A percentile compares a stretch with the other conserved stretches of the same genome.
Conservation (phyloP, 1,284 basidiomycete genomes). For the Puccinia novopanici region DNA sequence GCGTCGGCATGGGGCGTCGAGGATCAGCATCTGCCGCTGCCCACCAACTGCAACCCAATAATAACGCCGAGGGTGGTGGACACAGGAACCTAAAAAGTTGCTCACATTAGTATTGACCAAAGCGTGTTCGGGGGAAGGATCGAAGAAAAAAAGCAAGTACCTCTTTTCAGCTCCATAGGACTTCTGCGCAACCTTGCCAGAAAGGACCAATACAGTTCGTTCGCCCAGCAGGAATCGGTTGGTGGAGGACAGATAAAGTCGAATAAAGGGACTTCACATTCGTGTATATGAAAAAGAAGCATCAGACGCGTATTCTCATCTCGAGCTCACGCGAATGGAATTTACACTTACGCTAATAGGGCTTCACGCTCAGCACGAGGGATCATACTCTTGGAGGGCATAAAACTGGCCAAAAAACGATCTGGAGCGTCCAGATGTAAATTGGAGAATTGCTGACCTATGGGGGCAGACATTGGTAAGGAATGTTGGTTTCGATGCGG, state of each 20-base stretch:
- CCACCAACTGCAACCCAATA: constrained; percentile 96
- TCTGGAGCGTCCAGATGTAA: constrained; percentile 34
- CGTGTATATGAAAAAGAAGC: background rate
- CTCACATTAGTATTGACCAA: background rate
- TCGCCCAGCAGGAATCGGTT: constrained; percentile 89
- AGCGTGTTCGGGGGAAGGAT: background rate
- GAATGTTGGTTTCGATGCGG: background rate
- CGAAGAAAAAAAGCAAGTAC: constrained; percentile 59
- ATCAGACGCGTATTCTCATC: background rate
- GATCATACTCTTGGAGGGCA: constrained; percentile 9
- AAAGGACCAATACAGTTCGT: constrained; percentile 90
- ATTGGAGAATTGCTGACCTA: constrained; percentile 34
- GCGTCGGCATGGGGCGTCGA: constrained; percentile 33
- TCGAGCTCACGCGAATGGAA: background rate
- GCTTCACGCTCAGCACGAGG: constrained; percentile 42
- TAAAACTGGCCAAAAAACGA: background rate
- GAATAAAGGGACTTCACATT: constrained; percentile 45
- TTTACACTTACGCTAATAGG: constrained; percentile 31
- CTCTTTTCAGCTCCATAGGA: constrained; percentile 95
- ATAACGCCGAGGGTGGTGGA: constrained; percentile 88
- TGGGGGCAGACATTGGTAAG: constrained; percentile 18
- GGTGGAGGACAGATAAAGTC: constrained; percentile 71
- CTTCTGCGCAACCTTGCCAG: constrained; percentile 93
- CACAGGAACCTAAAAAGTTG: constrained; percentile 74
- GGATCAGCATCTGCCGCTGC: constrained; percentile 56